Evolutionary conservation across 164 flowering plant genomes (phyloP).

Genomic region (Cinnamomum micranthum): DNA sequence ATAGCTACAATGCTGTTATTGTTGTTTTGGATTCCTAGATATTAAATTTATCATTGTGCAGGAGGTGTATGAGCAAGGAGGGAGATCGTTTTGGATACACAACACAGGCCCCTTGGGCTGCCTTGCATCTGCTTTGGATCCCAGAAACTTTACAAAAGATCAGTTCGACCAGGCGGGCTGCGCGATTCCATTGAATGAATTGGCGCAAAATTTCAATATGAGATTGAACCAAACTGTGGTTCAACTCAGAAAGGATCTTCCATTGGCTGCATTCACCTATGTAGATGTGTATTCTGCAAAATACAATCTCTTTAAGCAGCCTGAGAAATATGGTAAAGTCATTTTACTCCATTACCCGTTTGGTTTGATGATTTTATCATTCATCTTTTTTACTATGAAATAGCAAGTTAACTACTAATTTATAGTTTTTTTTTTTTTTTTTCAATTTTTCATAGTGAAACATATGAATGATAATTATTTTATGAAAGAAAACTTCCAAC

Average conservation of each 20-base stretch:
- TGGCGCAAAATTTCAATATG: conserved; percentile 44
- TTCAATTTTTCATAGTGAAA: no score
- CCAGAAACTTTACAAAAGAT: conserved; percentile 16
- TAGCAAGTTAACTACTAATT: no score
- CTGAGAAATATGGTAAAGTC: conserved; percentile 35
- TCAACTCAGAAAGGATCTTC: no score
- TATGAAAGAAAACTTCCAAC: no score
- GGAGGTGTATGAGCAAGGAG: conserved; percentile 39
- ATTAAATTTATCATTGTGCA: conserved; percentile 4
- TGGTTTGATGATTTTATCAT: no score
- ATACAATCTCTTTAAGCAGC: conserved; percentile 40
- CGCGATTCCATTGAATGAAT: conserved; percentile 36
- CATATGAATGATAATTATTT: no score
- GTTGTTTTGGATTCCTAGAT: no score
- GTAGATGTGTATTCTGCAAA: conserved; percentile 13
- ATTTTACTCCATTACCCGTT: neutral
- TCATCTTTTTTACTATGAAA: no score
- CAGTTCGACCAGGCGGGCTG: conserved; percentile 46
- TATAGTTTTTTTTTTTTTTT: no score
- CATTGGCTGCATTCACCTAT: no score
- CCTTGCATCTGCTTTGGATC: conserved; percentile 39
- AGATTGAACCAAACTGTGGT: conserved; percentile 23
- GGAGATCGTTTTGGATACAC: conserved; percentile 55
- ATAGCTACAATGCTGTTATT: no score
- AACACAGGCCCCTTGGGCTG: conserved; percentile 65